Conservation (phyloP, 2,329 filamentous ascomycete genomes). For the Coniosporium uncinatum region DNA sequence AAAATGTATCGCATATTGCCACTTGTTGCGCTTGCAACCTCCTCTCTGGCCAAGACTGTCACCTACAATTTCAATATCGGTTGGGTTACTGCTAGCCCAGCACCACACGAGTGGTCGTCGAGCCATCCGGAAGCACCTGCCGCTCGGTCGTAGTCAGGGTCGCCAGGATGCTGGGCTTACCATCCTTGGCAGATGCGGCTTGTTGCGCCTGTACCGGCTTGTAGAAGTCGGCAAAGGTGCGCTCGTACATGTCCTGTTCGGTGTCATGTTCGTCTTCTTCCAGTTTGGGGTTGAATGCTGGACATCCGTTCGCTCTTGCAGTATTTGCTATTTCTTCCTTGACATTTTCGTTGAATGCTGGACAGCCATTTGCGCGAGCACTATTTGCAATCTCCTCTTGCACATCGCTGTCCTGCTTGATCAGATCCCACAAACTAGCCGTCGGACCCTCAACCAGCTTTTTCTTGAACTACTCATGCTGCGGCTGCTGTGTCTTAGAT, state of each 20-base stretch:
- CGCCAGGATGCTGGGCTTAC: conserved; percentile 34
- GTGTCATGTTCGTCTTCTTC: not conserved
- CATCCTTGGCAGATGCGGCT: not conserved
- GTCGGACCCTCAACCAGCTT: not conserved
- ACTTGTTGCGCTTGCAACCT: too few relatives aligned
- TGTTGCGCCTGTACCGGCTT: not conserved
- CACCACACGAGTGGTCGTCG: conserved; percentile 49
- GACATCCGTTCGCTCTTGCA: not conserved
- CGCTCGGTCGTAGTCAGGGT: conserved; percentile 53
- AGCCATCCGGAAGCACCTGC: conserved; percentile 48
- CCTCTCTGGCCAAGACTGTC: too few relatives aligned
- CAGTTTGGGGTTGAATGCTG: not conserved
- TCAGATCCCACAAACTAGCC: too few relatives aligned
- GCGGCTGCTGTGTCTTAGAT: not conserved
- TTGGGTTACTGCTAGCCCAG: too few relatives aligned
- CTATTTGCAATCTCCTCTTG: not conserved
- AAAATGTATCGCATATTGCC: too few relatives aligned
- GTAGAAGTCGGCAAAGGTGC: not conserved
- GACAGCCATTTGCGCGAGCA: not conserved
- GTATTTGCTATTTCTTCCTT: not conserved
- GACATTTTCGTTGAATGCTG: not conserved
- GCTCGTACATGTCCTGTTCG: conserved; percentile 5
- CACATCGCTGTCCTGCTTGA: not conserved
- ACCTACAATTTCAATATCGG: too few relatives aligned
- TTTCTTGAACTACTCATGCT: too few relatives aligned